A percentile compares a stretch with the other conserved stretches of the same genome.
These are phyloP conservation scores for Coffea canephora DNA, from an alignment of 257 asterid genomes.

Conservation along the genomic window DNA sequence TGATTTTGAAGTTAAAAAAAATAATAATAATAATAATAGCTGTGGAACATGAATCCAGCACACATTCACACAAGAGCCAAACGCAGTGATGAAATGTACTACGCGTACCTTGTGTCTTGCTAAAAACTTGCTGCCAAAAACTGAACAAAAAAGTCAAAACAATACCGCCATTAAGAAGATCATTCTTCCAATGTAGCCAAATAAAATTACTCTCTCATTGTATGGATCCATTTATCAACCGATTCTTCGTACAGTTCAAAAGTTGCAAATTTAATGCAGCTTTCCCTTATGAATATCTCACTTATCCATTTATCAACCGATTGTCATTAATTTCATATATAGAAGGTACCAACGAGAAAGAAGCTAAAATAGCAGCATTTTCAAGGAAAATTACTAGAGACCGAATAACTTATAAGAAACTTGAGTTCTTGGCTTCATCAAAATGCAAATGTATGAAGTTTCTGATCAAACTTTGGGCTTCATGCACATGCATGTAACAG, in stretches of 20 bases:
- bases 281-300: not conserved
- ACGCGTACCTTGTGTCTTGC: not conserved
- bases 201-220: not conserved
- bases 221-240: not conserved
- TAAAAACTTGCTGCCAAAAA: not conserved
- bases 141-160: not conserved
- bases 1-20: not conserved
- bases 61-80: not conserved
- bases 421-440: not conserved
- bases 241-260: not conserved
- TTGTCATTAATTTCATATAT: not conserved
- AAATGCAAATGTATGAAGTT: not conserved
- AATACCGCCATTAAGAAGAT: conserved; percentile 1
- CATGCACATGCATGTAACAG: not conserved
- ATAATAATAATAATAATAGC: no score
- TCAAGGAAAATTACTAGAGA: not conserved
- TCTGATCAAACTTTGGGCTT: not conserved
- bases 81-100: not conserved
- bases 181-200: not conserved
- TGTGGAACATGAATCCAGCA: not conserved
- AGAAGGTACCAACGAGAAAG: not conserved
- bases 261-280: not conserved
- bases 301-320: no score
- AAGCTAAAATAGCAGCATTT: not conserved
- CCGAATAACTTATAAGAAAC: not conserved